These are phyloP conservation scores for Laburnicola sp. DNA, from an alignment of 2,329 filamentous ascomycete genomes.

Conservation along the genomic window DNA sequence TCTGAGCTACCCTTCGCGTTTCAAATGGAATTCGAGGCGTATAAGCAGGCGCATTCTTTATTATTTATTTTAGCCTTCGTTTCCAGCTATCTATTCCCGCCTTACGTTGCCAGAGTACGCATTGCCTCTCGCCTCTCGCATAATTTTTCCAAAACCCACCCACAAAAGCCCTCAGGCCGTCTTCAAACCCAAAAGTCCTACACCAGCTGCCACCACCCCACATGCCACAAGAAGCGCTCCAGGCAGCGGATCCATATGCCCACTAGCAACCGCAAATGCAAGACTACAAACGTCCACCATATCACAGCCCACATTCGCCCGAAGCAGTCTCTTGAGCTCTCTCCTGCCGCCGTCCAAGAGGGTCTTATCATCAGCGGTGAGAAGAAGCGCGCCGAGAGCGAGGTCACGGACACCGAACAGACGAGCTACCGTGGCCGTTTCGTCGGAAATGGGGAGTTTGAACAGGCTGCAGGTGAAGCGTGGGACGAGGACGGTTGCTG, in stretches of 20 bases:
- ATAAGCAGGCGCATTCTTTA: too few relatives aligned
- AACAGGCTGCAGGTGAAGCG: constrained; percentile 23
- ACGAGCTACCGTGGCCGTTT: constrained; percentile 17
- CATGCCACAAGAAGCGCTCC: constrained; percentile 21
- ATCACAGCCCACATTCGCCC: constrained; percentile 25
- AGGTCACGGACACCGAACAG: constrained; percentile 30
- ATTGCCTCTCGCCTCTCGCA: too few relatives aligned
- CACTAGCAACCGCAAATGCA: constrained; percentile 23
- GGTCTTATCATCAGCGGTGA: constrained; percentile 26
- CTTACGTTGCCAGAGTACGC: too few relatives aligned
- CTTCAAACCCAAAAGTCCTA: constrained; percentile 23
- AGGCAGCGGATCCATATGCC: constrained; percentile 19
- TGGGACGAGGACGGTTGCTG: constrained; percentile 24
- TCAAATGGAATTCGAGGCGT: too few relatives aligned
- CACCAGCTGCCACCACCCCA: constrained; percentile 16
- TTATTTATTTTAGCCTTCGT: too few relatives aligned
- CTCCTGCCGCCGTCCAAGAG: constrained; percentile 17
- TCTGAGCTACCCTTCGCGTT: too few relatives aligned
- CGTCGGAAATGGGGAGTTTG: constrained; percentile 17
- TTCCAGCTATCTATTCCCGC: too few relatives aligned
- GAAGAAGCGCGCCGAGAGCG: constrained; percentile 27
- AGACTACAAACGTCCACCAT: constrained; percentile 25
- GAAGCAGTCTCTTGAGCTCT: constrained; percentile 29
- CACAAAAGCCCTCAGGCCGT: constrained; percentile 11
- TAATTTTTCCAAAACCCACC: too few relatives aligned